Conservation (phyloP, 2,329 filamentous ascomycete genomes). For the Talaromyces pinophilus region DNA sequence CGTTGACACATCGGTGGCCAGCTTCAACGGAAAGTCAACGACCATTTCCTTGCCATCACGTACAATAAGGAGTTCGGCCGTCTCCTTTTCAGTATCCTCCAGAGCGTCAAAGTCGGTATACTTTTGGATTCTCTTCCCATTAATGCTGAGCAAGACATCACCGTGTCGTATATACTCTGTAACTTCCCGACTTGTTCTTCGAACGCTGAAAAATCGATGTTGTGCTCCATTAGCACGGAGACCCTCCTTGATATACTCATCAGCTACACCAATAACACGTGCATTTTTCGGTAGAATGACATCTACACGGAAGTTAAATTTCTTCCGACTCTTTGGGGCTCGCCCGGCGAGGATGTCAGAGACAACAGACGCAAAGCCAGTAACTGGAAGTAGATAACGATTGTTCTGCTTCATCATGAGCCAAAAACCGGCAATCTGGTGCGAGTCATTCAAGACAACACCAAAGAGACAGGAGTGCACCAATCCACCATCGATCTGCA, state of each 20-base stretch:
- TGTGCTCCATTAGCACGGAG: conserved; percentile 17
- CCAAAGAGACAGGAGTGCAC: conserved; percentile 11
- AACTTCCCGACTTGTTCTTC: conserved; percentile 1
- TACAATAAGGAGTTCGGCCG: conserved; percentile 14
- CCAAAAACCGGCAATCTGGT: conserved; percentile 14
- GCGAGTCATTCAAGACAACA: conserved; percentile 12
- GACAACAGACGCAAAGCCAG: conserved; percentile 14
- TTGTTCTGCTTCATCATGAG: conserved; percentile 5
- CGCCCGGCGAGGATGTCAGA: conserved; percentile 2
- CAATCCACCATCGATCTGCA: conserved; percentile 14
- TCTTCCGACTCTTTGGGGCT: neutral
- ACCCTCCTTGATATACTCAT: conserved; percentile 14
- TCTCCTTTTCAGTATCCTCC: conserved; percentile 6
- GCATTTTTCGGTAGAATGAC: conserved; percentile 15
- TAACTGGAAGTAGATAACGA: conserved; percentile 14
- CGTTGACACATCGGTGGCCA: conserved; percentile 14
- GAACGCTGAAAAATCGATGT: conserved; percentile 19
- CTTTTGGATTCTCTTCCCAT: conserved; percentile 7
- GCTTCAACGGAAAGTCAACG: conserved; percentile 9
- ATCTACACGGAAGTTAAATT: conserved; percentile 15
- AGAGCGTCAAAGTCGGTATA: conserved; percentile 17
- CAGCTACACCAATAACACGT: conserved; percentile 13
- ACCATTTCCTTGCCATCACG: conserved; percentile 15
- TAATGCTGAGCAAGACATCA: conserved; percentile 17
- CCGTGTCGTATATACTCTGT: conserved; percentile 16